These are phyloP conservation scores for Venturia carpophila DNA, from an alignment of 2,329 filamentous ascomycete genomes.

Conservation along the genomic window DNA sequence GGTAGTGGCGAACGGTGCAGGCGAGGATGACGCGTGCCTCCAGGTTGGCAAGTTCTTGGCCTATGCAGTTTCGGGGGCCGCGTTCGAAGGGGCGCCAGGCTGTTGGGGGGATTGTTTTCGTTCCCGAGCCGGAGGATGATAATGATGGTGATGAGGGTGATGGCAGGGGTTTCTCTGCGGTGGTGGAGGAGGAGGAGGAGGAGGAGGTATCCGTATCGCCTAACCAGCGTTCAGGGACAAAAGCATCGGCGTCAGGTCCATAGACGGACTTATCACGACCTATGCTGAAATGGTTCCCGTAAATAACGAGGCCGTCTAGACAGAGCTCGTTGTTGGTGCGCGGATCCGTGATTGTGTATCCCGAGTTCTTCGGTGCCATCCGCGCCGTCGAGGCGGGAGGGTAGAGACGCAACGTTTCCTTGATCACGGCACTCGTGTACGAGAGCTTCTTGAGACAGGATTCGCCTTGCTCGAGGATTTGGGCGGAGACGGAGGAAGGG, in stretches of 20 bases:
- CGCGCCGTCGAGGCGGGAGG: conserved; percentile 43
- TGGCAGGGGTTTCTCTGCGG: background rate
- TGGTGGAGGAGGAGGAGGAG: background rate
- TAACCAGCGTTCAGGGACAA: conserved; percentile 19
- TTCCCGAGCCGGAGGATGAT: too few species aligned
- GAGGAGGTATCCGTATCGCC: conserved; percentile 19
- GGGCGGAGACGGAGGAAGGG: background rate
- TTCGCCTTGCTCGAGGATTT: conserved; percentile 16
- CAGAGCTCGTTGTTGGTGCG: background rate
- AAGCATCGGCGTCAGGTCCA: conserved; percentile 13
- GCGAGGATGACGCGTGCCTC: conserved; percentile 29
- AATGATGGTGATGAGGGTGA: too few species aligned
- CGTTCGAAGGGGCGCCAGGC: conserved; percentile 35
- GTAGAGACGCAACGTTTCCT: conserved; percentile 47
- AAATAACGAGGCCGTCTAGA: conserved; percentile 19
- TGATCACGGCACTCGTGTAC: conserved; percentile 46
- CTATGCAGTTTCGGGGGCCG: conserved; percentile 33
- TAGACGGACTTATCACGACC: conserved; percentile 16
- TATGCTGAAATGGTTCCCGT: conserved; percentile 16
- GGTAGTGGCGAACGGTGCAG: conserved; percentile 26
- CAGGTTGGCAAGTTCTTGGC: conserved; percentile 31
- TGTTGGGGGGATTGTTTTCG: background rate
- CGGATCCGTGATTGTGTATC: background rate
- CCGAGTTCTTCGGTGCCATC: conserved; percentile 9
- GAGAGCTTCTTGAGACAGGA: conserved; percentile 42